These are phyloP conservation scores for Ramalina peruviana DNA, from an alignment of 495 filamentous ascomycete genomes.

Conservation along the genomic window DNA sequence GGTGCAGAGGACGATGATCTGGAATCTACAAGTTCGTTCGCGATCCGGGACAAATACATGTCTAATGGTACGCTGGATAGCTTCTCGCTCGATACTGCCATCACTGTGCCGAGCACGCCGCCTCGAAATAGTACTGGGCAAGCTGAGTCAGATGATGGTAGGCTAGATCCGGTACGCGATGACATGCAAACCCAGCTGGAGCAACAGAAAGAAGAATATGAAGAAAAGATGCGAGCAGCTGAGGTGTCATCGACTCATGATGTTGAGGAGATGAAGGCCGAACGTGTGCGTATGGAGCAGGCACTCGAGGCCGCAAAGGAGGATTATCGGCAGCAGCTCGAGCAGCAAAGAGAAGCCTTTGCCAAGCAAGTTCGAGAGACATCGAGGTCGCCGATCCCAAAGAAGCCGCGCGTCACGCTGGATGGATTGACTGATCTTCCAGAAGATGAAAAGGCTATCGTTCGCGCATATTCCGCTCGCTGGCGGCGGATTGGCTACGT, in stretches of 20 bases:
- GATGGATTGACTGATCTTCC: conserved; percentile 47
- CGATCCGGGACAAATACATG: conserved; percentile 87
- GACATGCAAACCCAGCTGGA: conserved; percentile 84
- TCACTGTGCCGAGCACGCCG: conserved; percentile 89
- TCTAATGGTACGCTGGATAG: conserved; percentile 92
- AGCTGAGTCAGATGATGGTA: conserved; percentile 59
- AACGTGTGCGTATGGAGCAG: conserved; percentile 81
- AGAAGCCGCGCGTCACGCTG: conserved; percentile 30
- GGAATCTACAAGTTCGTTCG: conserved; percentile 80
- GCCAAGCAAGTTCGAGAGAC: conserved; percentile 53
- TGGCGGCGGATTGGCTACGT: conserved; percentile 84
- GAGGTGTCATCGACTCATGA: conserved; percentile 63
- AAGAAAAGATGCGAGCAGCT: conserved; percentile 63
- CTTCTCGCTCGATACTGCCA: conserved; percentile 84
- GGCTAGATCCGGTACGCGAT: conserved; percentile 59
- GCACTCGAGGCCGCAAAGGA: conserved; percentile 62
- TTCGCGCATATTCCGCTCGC: conserved; percentile 47
- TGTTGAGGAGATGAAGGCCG: conserved; percentile 68
- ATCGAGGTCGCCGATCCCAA: conserved; percentile 30
- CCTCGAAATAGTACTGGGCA: conserved; percentile 57
- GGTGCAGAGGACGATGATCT: conserved; percentile 70
- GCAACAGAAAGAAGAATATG: conserved; percentile 71
- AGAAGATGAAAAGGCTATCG: conserved; percentile 53
- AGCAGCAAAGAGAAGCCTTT: conserved; percentile 60
- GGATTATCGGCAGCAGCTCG: conserved; percentile 72